Conservation (phyloP, 164 flowering plant species). For the Magnolia kwangsiensis region DNA sequence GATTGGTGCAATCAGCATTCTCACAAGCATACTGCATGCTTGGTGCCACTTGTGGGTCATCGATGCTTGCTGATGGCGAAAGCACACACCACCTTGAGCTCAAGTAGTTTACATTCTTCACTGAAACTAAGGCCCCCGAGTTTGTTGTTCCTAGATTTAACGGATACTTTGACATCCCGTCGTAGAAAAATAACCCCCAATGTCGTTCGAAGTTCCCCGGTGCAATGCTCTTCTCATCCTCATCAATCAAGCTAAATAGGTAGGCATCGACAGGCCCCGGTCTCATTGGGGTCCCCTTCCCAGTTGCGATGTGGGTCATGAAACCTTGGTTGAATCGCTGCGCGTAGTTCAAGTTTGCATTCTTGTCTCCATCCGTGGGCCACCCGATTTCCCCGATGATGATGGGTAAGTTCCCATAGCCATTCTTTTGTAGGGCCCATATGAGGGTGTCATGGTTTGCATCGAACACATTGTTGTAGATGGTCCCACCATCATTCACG, state of each 20-base stretch:
- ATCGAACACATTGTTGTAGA: constrained; percentile 79
- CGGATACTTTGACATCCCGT: constrained; percentile 69
- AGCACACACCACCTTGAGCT: constrained; percentile 72
- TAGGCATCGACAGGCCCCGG: constrained; percentile 70
- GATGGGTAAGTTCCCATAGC: constrained; percentile 62
- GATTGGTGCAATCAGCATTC: constrained; percentile 71
- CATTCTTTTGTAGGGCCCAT: constrained; percentile 76
- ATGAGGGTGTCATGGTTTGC: constrained; percentile 84
- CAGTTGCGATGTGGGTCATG: constrained; percentile 53
- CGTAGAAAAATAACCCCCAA: constrained; percentile 75
- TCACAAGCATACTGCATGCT: constrained; percentile 80
- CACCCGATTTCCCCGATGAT: constrained; percentile 91
- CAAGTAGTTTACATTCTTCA: constrained; percentile 42
- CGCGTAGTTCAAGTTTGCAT: constrained; percentile 64
- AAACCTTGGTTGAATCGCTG: constrained; percentile 87
- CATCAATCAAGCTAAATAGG: constrained; percentile 79
- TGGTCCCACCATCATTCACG: constrained; percentile 43
- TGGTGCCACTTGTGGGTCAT: constrained; percentile 47
- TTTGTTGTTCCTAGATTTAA: constrained; percentile 70
- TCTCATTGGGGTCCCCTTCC: constrained; percentile 85
- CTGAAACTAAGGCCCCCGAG: constrained; percentile 39
- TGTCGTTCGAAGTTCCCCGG: constrained; percentile 93
- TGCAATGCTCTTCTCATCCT: constrained; percentile 75
- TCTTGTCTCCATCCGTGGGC: constrained; percentile 88
- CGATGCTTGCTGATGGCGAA: constrained; percentile 45